Percentiles rank a stretch among this genome's conserved stretches.
Conservation (phyloP, 1,284 basidiomycete genomes). For the Neolentinus lepideus region DNA sequence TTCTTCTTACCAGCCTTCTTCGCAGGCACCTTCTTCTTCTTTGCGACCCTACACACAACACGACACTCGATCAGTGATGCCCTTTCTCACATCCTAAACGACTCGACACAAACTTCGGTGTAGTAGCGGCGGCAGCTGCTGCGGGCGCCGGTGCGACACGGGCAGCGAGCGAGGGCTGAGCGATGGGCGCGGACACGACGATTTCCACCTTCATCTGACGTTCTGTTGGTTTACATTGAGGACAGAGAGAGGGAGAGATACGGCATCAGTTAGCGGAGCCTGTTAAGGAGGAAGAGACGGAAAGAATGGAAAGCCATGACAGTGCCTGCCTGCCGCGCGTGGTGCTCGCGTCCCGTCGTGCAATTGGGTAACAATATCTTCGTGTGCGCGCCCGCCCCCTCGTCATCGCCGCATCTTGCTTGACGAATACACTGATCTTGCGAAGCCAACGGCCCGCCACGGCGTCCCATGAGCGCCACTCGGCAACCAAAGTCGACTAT, state of each 20-base stretch:
- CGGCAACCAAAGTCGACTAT: not conserved
- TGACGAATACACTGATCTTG: not conserved
- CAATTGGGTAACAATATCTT: not conserved
- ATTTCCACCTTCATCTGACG: conserved; percentile 99
- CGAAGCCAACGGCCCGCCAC: not conserved
- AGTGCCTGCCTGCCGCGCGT: conserved; percentile 1
- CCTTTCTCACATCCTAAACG: not conserved
- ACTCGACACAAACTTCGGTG: conserved; percentile 35
- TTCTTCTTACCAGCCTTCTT: not conserved
- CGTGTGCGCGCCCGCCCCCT: not conserved
- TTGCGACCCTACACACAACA: not conserved
- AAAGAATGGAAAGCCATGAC: conserved; percentile 4
- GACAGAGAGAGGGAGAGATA: conserved; percentile 16
- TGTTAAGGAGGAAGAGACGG: not conserved
- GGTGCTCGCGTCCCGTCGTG: not conserved
- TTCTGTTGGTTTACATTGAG: conserved; percentile 65
- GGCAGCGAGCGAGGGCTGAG: conserved; percentile 54
- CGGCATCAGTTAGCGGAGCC: not conserved
- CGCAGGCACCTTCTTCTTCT: not conserved
- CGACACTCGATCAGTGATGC: not conserved
- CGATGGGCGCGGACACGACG: conserved; percentile 80
- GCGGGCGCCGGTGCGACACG: conserved; percentile 61
- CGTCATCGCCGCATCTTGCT: not conserved
- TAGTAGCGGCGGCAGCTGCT: conserved; percentile 16
- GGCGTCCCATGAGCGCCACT: not conserved